A percentile compares a stretch with the other conserved stretches of the same genome.
Evolutionary conservation across 1,139 yeast genomes (phyloP).

Genomic region (Taiozyma sp.): DNA sequence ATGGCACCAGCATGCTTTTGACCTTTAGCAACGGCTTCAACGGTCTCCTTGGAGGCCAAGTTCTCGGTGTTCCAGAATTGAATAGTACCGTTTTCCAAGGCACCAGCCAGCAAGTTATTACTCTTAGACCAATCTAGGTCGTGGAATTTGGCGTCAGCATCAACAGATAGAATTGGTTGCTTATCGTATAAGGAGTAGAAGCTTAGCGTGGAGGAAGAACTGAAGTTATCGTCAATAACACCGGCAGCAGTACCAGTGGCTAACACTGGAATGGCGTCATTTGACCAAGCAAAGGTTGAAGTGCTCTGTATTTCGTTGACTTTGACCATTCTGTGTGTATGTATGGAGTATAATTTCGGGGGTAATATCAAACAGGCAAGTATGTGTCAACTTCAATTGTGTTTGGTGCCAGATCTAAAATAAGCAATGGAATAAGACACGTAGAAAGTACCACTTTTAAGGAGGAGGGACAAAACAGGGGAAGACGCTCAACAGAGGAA

Average conservation of each 20-base stretch:
- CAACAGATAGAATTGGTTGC: constrained; percentile 54
- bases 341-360: not conserved
- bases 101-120: constrained; percentile 78
- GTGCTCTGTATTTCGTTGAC: constrained; percentile 80
- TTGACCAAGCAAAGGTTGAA: constrained; percentile 95
- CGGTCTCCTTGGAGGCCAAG: constrained; percentile 35
- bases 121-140: constrained; percentile 85
- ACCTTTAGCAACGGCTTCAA: constrained; percentile 40
- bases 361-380: not conserved
- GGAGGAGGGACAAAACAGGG: not conserved
- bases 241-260: constrained; percentile 96
- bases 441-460: not conserved
- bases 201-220: constrained; percentile 71
- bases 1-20: constrained; percentile 69
- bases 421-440: not conserved
- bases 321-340: constrained; percentile 66
- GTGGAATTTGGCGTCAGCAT: constrained; percentile 53
- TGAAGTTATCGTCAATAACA: constrained; percentile 84
- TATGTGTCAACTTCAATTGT: not conserved
- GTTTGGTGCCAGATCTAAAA: not conserved
- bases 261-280: constrained; percentile 63
- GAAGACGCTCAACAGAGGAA: not conserved
- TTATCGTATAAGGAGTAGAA: constrained; percentile 62
- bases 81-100: constrained; percentile 76
- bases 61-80: constrained; percentile 71